Base-by-base conservation (phyloP, 2,329 filamentous ascomycete genomes). In the Cladosporium austrohemisphaericum region DNA sequence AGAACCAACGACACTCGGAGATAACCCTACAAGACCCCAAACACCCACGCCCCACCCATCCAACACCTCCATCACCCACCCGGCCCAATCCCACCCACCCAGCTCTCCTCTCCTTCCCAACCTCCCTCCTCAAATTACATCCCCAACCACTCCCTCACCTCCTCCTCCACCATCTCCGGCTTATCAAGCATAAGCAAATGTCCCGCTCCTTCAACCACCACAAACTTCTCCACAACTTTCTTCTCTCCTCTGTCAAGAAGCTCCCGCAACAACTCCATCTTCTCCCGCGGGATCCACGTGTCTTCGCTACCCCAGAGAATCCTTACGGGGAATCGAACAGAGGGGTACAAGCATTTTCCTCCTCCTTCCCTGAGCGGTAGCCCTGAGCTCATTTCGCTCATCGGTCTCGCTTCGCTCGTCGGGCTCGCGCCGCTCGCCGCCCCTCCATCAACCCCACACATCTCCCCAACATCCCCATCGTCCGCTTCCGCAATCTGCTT, bases 161-260 rank as follows among this genome's bases (percentile, higher is more conserved):
- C 71, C 28, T 68, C 57, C 1, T 65, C 69, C 10, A 76, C 54
- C 41, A 60, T 65, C 5, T 59, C 68, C 9, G 57, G 60, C 48
- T 74, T 71, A 53, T 76, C 73, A 54, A 68, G 62, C 68, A 73
- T 72, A 1, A 71, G 56, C 5, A 76, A 41, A 64, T 76, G 73
- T 0, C 72, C 73, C 8, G 72, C 73, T 11, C 63, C 56, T 7
- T 68, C 65, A 37, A 72, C 59, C 5, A 70, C 41, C 2, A 70
- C 62, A 28, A 68, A 58, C 14, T 68, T 64, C n/a, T 57, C 57
- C 2, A 64, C 57, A 7, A n/a, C n/a, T n/a, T 26, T 26, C 25
- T 35, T 43, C 29, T 61, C 60, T 3, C 65, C 57, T n/a, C n/a
- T n/a, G n/a, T n/a, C n/a, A 16, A 72, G 49, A 36, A 60, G 52